Percentiles rank a stretch among this genome's conserved stretches.
Evolutionary conservation across 2,329 filamentous ascomycete species (phyloP).

Genomic region (Hymenoscyphus occultus): DNA sequence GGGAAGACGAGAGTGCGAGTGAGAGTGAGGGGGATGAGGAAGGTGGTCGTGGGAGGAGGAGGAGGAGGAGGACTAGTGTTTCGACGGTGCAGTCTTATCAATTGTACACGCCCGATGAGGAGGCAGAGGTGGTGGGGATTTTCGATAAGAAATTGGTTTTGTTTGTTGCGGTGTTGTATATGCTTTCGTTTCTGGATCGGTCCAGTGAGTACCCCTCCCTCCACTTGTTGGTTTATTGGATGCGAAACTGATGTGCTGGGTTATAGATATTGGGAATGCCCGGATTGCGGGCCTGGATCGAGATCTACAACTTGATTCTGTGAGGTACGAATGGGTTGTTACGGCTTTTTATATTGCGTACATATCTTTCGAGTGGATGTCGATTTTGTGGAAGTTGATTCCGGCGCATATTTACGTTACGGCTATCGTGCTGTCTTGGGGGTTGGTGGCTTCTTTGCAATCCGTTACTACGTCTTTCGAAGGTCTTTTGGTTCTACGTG

Average conservation of each 20-base stretch:
- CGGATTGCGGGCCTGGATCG: constrained; percentile 61
- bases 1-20: too few relatives aligned
- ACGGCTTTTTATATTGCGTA: constrained; percentile 62
- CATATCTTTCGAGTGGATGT: constrained; percentile 64
- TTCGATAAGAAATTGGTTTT: constrained; percentile 75
- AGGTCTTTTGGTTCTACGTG: constrained; percentile 53
- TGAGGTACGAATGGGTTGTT: constrained; percentile 59
- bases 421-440: constrained; percentile 72
- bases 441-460: constrained; percentile 73
- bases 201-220: constrained; percentile 57
- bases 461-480: constrained; percentile 61
- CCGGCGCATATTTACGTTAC: constrained; percentile 60
- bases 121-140: constrained; percentile 65
- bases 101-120: constrained; percentile 66
- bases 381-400: constrained; percentile 57
- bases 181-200: constrained; percentile 81
- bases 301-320: constrained; percentile 51
- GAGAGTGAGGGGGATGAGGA: constrained; percentile 21
- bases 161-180: constrained; percentile 78
- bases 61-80: constrained; percentile 29
- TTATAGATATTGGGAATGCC: constrained; percentile 59
- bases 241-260: constrained; percentile 14
- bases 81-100: constrained; percentile 44
- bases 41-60: constrained; percentile 12
- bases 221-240: constrained; percentile 3